Conservation (phyloP, 768 basidiomycete species). For the Agaricus subrufescens region DNA sequence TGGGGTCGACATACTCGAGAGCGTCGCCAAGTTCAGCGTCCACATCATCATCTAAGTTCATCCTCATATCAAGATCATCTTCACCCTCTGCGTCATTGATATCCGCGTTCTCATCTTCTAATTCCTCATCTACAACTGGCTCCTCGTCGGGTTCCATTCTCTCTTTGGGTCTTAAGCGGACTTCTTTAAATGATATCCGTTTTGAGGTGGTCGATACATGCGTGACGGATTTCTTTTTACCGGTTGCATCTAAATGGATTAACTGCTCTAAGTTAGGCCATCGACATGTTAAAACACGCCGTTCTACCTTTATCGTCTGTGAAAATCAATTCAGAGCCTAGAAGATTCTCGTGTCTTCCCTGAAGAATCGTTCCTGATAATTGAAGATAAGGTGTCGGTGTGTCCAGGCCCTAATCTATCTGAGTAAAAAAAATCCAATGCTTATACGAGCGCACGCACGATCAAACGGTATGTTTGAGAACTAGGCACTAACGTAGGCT, state of each 20-base stretch:
- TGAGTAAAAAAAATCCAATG: background rate
- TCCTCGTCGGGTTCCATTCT: background rate
- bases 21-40: background rate
- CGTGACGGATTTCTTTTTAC: constrained; percentile 46
- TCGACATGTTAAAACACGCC: background rate
- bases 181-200: constrained; percentile 71
- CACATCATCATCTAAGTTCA: background rate
- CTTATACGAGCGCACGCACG: constrained; percentile 36
- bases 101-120: background rate
- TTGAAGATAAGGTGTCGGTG: constrained; percentile 72
- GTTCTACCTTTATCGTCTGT: constrained; percentile 56
- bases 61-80: background rate
- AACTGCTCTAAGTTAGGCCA: background rate
- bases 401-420: constrained; percentile 61
- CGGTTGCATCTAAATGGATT: background rate
- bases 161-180: constrained; percentile 47
- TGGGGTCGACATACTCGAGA: constrained; percentile 1
- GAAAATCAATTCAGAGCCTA: constrained; percentile 77
- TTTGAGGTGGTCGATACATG: constrained; percentile 62
- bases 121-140: no score
- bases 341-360: constrained; percentile 59
- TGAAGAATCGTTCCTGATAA: constrained; percentile 71
- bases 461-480: constrained; percentile 69
- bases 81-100: background rate
- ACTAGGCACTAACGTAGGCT: constrained; percentile 72